Evolutionary conservation across 345 rosid genomes (phyloP).

Genomic region (Eucalyptus regnans): DNA sequence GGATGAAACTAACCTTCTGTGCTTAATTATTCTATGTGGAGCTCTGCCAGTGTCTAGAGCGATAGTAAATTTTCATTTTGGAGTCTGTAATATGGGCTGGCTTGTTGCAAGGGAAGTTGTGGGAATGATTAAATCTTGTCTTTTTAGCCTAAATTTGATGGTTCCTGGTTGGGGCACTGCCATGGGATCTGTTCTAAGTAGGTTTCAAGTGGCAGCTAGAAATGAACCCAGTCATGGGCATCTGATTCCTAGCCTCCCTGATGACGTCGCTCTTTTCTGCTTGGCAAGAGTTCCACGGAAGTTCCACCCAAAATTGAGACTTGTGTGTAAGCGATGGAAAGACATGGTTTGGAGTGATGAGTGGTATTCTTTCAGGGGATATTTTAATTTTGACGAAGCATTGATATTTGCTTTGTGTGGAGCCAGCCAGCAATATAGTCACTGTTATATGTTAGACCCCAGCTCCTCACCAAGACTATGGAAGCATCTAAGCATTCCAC

Average conservation of each 20-base stretch:
- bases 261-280: slow-evolving; percentile 48
- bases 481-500: slow-evolving; percentile 37
- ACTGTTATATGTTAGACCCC: slow-evolving; percentile 43
- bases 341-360: slow-evolving; percentile 34
- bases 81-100: no score
- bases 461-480: slow-evolving; percentile 32
- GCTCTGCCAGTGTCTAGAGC: neutral
- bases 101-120: no score
- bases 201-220: neutral
- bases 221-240: no score
- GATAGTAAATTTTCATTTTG: no score
- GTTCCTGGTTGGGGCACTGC: neutral
- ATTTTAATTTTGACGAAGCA: slow-evolving; percentile 35
- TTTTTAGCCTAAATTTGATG: no score
- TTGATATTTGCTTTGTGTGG: slow-evolving; percentile 54
- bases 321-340: slow-evolving; percentile 50
- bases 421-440: slow-evolving; percentile 18
- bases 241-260: slow-evolving; percentile 17
- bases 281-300: slow-evolving; percentile 65
- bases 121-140: no score
- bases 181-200: slow-evolving; percentile 11
- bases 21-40: neutral
- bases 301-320: slow-evolving; percentile 19
- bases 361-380: slow-evolving; percentile 28
- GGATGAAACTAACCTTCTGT: neutral